Conservation (phyloP, 805 yeast genomes). For the Saturnispora sekii region DNA sequence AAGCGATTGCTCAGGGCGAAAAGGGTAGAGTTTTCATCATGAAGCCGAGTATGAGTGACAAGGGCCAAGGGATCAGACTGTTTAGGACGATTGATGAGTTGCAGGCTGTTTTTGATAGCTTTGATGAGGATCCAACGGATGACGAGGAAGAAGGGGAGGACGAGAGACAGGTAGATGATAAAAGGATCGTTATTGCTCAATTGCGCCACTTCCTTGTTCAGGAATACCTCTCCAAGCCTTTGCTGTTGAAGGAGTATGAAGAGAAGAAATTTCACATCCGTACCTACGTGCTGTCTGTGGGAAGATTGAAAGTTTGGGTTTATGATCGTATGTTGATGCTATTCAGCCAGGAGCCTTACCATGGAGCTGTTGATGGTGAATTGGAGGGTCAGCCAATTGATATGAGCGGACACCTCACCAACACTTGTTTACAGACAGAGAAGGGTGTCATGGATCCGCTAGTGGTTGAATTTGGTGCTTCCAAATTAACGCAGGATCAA, state of each 20-base stretch:
- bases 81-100: slow-evolving; percentile 72
- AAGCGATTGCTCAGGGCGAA: slow-evolving; percentile 22
- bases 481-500: slow-evolving; percentile 29
- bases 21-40: slow-evolving; percentile 57
- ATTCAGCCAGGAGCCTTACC: slow-evolving; percentile 56
- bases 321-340: slow-evolving; percentile 72
- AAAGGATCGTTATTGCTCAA: slow-evolving; percentile 76
- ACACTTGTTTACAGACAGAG: slow-evolving; percentile 72
- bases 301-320: slow-evolving; percentile 69
- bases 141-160: slow-evolving; percentile 43
- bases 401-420: slow-evolving; percentile 77
- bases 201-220: slow-evolving; percentile 87
- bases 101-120: slow-evolving; percentile 74
- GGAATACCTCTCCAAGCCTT: slow-evolving; percentile 61
- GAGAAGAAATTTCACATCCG: slow-evolving; percentile 82
- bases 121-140: slow-evolving; percentile 63
- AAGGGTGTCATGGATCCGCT: slow-evolving; percentile 32
- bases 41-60: slow-evolving; percentile 95
- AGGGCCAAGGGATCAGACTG: slow-evolving; percentile 89
- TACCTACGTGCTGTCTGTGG: slow-evolving; percentile 68
- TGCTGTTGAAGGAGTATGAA: slow-evolving; percentile 50
- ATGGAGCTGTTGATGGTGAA: slow-evolving; percentile 24
- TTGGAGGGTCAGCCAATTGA: slow-evolving; percentile 27
- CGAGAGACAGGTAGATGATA: slow-evolving; percentile 18
- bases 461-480: slow-evolving; percentile 46